A percentile compares a stretch with the other conserved stretches of the same genome.
Conservation (phyloP, 148 eudicot species). For the Rhododendron simsii region DNA sequence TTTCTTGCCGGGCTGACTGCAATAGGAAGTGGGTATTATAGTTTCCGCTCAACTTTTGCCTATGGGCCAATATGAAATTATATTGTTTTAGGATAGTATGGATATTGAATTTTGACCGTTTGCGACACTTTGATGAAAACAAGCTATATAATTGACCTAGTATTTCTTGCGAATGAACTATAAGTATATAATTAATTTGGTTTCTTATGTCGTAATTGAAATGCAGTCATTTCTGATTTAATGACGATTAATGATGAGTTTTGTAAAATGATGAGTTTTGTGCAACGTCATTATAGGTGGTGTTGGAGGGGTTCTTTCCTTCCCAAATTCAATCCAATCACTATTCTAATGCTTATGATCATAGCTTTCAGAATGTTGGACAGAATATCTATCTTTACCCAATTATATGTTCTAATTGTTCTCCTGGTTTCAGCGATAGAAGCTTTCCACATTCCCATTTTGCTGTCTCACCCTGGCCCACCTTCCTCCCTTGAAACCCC, state of each 20-base stretch:
- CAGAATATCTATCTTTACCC: not conserved
- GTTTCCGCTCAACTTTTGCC: not conserved
- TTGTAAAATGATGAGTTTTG: not conserved
- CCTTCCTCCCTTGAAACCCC: not conserved
- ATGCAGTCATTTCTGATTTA: not conserved
- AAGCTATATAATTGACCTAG: not conserved
- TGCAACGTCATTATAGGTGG: not conserved
- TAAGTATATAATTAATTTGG: not conserved
- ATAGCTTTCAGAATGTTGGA: not conserved
- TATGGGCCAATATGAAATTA: not conserved
- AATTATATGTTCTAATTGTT: not conserved
- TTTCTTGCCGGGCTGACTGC: slow-evolving; percentile 77
- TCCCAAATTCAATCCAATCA: not conserved
- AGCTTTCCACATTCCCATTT: not conserved
- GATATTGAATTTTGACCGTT: not conserved
- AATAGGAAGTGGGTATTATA: slow-evolving; percentile 58
- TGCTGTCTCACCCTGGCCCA: not conserved
- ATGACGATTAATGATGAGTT: not conserved
- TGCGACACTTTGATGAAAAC: not conserved
- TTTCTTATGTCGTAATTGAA: not conserved
- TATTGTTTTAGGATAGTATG: too few relatives aligned
- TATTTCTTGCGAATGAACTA: not conserved
- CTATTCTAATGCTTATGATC: not conserved
- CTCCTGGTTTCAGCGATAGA: not conserved
- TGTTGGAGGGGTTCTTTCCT: not conserved